Base-by-base conservation (phyloP, 768 basidiomycete genomes). In the Lactifluus subvellereus region DNA sequence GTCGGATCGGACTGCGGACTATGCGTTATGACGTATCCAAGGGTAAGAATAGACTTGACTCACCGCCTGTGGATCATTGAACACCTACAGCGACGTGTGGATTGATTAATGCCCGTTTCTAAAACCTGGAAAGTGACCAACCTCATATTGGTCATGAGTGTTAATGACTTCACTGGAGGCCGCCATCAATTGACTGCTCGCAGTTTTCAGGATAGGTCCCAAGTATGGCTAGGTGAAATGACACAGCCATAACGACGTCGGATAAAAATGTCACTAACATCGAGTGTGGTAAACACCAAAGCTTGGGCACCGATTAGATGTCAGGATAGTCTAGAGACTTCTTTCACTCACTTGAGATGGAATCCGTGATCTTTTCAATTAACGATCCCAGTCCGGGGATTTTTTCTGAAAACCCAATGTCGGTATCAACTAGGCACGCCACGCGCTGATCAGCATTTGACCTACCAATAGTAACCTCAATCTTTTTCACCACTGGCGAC, bases 201-300 rank as follows among this genome's bases (percentile, higher is more conserved):
- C 88, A 4, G 83, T 79, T 71, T 86, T 81, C 66, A 94, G 72
- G 57, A 94, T 73, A 0, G 91, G 91, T 73, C 87, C 92, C 66
- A 96, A 71, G 79, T 88, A 88, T 0, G 91, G 90, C 84, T 90
- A 64, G 30, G 51, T 33, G n/a, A 45, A 22, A 54, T 54, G 9
- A 43, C 37, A 16, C 38, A 32, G 14, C 11, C 50, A 10, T 4
- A 32, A 35, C 43, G 16, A 42, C 42, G 2, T 53, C 57, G 47
- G 61, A 13, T 22, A 18, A 47, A 30, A 14, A 54, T 11, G 43
- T 53, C 8, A 50, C 71, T n/a, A 67, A 86, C 86, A 77, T 94
- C 93, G 40, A 96, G 74, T 2, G 91, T 91, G 1, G 87, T 89
- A 70, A 90, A 88, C 3, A 93, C 85, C 69, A 93, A 93, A 3